These are phyloP conservation scores for Trichoderma atroviride DNA, from an alignment of 2,329 filamentous ascomycete species.

Conservation along the genomic window DNA sequence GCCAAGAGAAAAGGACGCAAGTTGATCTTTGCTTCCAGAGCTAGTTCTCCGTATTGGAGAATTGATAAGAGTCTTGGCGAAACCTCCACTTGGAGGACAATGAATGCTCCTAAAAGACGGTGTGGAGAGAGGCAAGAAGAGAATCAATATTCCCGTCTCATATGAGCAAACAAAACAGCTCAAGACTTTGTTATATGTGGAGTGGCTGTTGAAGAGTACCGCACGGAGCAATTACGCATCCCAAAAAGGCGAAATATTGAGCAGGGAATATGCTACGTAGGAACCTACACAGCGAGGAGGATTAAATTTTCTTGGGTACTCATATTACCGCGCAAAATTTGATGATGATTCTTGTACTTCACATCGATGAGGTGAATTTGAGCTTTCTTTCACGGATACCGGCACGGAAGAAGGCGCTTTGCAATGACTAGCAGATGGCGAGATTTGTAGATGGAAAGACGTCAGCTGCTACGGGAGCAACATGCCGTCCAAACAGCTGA, in stretches of 20 bases:
- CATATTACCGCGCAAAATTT: neutral
- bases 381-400: neutral
- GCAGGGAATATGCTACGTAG: neutral
- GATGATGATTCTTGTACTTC: neutral
- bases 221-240: neutral
- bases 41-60: neutral
- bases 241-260: neutral
- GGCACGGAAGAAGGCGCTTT: neutral
- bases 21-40: neutral
- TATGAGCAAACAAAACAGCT: neutral
- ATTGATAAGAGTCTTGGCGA: conserved; percentile 20
- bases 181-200: neutral
- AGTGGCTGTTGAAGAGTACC: neutral
- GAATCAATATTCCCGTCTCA: neutral
- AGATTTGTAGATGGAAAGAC: conserved; percentile 6
- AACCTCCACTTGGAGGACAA: neutral
- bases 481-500: neutral
- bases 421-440: conserved; percentile 3
- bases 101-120: neutral
- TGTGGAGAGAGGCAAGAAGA: neutral
- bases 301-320: neutral
- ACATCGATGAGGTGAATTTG: neutral
- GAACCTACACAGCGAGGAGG: neutral
- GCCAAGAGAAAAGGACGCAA: neutral
- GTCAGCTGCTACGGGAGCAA: conserved; percentile 10